These are phyloP conservation scores for Cutaneotrichosporon sp. DNA, from an alignment of 1,284 basidiomycete genomes.

Conservation along the genomic window DNA sequence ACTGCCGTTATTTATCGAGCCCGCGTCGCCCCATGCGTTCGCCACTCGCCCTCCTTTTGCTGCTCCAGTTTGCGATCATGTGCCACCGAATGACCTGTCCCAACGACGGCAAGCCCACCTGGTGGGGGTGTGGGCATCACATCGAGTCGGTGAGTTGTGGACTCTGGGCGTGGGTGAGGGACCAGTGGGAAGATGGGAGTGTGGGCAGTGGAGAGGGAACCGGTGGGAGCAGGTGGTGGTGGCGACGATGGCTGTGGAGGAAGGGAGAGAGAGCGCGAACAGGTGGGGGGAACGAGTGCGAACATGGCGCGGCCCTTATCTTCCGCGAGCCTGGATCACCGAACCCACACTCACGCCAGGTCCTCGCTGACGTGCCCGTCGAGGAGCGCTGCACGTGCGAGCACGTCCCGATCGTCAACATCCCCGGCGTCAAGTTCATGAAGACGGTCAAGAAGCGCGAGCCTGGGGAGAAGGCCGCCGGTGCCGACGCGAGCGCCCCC, in stretches of 20 bases:
- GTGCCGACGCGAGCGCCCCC: neutral
- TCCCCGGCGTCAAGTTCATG: constrained; percentile 36
- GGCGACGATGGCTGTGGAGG: neutral
- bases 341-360: constrained; percentile 24
- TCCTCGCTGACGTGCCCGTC: constrained; percentile 41
- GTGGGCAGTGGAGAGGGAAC: neutral
- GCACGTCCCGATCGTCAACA: constrained; percentile 38
- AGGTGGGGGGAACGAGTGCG: too few relatives aligned
- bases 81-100: constrained; percentile 51
- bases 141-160: constrained; percentile 44
- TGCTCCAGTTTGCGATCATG: constrained; percentile 31
- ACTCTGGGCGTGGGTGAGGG: neutral
- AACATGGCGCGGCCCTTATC: too few relatives aligned
- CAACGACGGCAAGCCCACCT: constrained; percentile 52
- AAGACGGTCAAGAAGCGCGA: constrained; percentile 34
- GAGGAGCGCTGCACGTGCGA: constrained; percentile 44
- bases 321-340: neutral
- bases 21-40: neutral
- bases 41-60: neutral
- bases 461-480: neutral
- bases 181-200: neutral
- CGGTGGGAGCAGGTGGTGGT: neutral
- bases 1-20: neutral
- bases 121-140: constrained; percentile 54
- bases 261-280: too few relatives aligned